Evolutionary conservation across 352 stramenopile genomes (phyloP).

Genomic region (Pythium dissotocum): DNA sequence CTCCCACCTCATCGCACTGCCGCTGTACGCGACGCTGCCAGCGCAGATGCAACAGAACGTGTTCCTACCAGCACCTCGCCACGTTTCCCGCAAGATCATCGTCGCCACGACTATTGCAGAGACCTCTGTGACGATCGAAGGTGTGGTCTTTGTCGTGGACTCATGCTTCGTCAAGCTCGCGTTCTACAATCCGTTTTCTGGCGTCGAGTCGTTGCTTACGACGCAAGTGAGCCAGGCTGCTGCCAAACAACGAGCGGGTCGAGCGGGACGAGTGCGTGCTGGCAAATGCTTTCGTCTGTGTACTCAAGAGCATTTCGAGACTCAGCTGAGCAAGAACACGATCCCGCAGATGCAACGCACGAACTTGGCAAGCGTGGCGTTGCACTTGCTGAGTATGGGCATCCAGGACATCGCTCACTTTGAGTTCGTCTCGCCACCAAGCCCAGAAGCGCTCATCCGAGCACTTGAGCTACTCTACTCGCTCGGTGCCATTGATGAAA

Average conservation of each 20-base stretch:
- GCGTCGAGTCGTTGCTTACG: constrained; percentile 87
- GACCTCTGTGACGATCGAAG: constrained; percentile 97
- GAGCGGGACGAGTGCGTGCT: constrained; percentile 89
- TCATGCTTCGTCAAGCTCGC: constrained; percentile 82
- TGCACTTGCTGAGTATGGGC: constrained; percentile 84
- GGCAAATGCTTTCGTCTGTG: constrained; percentile 82
- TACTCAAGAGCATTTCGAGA: constrained; percentile 57
- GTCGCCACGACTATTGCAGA: constrained; percentile 93
- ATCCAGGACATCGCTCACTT: constrained; percentile 86
- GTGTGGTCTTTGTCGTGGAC: constrained; percentile 88
- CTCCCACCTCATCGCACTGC: constrained; percentile 55
- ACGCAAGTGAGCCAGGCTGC: constrained; percentile 96
- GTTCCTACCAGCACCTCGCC: constrained; percentile 80
- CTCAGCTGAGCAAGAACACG: constrained; percentile 53
- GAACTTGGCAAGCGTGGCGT: constrained; percentile 62
- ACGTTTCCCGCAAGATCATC: constrained; percentile 78
- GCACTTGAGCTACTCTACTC: constrained; percentile 73
- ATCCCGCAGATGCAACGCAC: constrained; percentile 86
- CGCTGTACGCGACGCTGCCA: constrained; percentile 93
- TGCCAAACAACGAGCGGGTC: constrained; percentile 93
- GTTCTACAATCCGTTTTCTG: constrained; percentile 81
- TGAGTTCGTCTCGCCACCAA: constrained; percentile 79
- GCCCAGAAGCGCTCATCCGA: constrained; percentile 66
- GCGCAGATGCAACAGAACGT: constrained; percentile 91
- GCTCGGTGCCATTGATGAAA: constrained; percentile 58